Percentiles rank a stretch among this genome's conserved stretches.
Conservation (phyloP, 2,329 filamentous ascomycete species). For the Zymoseptoria pseudotritici region DNA sequence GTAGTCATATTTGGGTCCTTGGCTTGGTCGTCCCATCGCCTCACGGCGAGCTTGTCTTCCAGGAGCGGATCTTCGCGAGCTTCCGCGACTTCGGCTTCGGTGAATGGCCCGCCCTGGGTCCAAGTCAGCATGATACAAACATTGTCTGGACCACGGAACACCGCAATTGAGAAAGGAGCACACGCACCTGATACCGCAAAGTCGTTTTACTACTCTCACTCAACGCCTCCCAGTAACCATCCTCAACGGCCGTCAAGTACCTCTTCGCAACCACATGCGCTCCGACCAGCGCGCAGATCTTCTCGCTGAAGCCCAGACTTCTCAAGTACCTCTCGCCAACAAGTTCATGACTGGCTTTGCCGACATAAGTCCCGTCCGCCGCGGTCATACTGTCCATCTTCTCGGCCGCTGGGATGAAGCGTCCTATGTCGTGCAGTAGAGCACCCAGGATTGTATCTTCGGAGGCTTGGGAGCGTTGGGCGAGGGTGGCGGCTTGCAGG, state of each 20-base stretch:
- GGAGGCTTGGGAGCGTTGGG: constrained; percentile 16
- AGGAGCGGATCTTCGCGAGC: constrained; percentile 30
- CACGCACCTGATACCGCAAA: constrained; percentile 30
- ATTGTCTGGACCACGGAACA: neutral
- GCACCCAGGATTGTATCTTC: constrained; percentile 32
- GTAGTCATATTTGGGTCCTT: constrained; percentile 24
- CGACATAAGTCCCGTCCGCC: constrained; percentile 27
- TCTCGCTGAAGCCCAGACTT: constrained; percentile 30
- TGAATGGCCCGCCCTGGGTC: constrained; percentile 29
- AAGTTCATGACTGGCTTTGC: constrained; percentile 33
- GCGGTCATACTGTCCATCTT: constrained; percentile 17
- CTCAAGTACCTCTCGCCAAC: constrained; percentile 33
- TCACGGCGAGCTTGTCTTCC: constrained; percentile 31
- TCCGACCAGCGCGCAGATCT: constrained; percentile 31
- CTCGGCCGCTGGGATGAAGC: constrained; percentile 33
- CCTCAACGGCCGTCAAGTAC: constrained; percentile 32
- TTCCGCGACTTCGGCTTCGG: constrained; percentile 23
- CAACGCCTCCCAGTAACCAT: constrained; percentile 29
- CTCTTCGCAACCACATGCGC: constrained; percentile 37
- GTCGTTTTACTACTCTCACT: constrained; percentile 33
- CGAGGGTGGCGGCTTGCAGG: constrained; percentile 27
- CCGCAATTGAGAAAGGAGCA: neutral
- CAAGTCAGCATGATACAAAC: neutral
- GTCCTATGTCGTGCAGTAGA: constrained; percentile 38
- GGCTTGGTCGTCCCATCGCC: constrained; percentile 34